A percentile compares a stretch with the other conserved stretches of the same genome.
These are phyloP conservation scores for Gynochthodes officinalis DNA, from an alignment of 257 asterid species.

Conservation along the genomic window DNA sequence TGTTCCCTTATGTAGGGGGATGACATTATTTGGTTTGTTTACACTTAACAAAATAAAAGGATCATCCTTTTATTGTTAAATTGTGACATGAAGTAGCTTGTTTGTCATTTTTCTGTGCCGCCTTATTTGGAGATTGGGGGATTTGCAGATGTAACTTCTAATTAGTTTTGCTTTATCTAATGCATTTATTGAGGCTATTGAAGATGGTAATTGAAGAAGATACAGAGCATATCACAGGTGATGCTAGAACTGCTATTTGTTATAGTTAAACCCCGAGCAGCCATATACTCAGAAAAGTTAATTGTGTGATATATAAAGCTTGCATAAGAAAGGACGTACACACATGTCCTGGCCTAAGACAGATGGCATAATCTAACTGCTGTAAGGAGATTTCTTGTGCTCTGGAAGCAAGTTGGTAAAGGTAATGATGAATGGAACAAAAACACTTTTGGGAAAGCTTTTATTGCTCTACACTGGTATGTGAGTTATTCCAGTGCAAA, in stretches of 20 bases:
- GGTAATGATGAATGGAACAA: not conserved
- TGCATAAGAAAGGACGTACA: conserved; percentile 3
- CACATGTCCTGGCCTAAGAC: not conserved
- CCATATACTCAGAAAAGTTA: not conserved
- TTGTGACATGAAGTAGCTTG: not conserved
- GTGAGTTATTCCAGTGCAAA: not conserved
- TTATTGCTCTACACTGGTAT: not conserved
- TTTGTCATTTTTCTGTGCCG: not conserved
- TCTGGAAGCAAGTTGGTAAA: not conserved
- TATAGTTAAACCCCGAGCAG: not conserved
- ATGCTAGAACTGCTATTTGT: not conserved
- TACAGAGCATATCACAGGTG: not conserved
- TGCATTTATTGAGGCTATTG: not conserved
- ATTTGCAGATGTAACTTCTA: not conserved
- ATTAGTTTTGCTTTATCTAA: not conserved
- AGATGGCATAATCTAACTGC: not conserved
- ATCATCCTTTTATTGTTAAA: not conserved
- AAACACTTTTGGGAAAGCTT: not conserved
- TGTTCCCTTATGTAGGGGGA: not conserved
- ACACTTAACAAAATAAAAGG: not conserved
- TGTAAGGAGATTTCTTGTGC: not conserved
- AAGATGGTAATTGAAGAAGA: not conserved
- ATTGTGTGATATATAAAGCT: not conserved
- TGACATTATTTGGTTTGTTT: not conserved
- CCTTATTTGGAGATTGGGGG: not conserved